phyloP scores from a whole-genome alignment of 768 basidiomycete genomes.

The Lactarius akahatsu region DNA sequence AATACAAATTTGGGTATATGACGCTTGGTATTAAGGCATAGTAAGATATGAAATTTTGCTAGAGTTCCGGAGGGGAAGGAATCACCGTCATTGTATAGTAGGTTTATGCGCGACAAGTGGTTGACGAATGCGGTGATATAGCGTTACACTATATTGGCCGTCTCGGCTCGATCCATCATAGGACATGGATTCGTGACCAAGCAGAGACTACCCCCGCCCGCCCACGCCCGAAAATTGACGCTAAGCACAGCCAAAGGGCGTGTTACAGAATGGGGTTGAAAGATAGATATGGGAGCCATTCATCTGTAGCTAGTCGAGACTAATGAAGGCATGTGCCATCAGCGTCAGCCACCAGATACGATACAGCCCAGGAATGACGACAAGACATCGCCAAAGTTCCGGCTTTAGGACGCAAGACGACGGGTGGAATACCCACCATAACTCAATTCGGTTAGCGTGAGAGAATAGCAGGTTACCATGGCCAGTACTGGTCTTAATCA shows the following conservation, averaged over 20 bases:
- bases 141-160: too few species aligned
- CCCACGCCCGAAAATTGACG: neutral
- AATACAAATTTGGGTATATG: neutral
- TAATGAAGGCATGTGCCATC: constrained; percentile 14
- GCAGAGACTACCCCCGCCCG: neutral
- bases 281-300: constrained; percentile 1
- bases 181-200: neutral
- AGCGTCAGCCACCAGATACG: constrained; percentile 15
- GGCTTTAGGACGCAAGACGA: neutral
- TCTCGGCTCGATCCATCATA: neutral
- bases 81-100: neutral
- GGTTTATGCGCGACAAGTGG: too few species aligned
- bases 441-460: constrained; percentile 11
- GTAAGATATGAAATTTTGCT: neutral
- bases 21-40: constrained; percentile 1
- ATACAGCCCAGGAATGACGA: constrained; percentile 16
- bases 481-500: neutral
- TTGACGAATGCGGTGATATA: too few species aligned
- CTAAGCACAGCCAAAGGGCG: neutral
- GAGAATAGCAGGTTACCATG: neutral
- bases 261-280: constrained; percentile 19
- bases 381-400: constrained; percentile 19
- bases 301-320: constrained; percentile 12
- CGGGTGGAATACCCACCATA: neutral
- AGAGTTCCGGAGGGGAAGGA: neutral